Percentiles rank a stretch among this genome's conserved stretches.
These are phyloP conservation scores for Coniferiporia weirii DNA, from an alignment of 1,284 basidiomycete species.

Conservation along the genomic window DNA sequence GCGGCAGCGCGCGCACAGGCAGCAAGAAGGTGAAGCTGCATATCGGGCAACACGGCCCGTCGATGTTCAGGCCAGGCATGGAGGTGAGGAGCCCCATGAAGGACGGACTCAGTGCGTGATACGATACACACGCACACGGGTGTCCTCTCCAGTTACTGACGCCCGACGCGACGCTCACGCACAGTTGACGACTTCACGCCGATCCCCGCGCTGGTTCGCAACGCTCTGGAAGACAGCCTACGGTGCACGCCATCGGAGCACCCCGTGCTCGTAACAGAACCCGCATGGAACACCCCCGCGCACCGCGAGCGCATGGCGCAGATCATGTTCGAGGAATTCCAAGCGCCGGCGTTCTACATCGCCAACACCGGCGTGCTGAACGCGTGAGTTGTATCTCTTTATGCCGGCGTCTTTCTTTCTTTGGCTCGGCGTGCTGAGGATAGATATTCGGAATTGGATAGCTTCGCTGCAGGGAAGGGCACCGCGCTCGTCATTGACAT, in stretches of 20 bases:
- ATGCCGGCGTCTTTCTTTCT: no score
- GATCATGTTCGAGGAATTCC: constrained; percentile 95
- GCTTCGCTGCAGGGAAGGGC: constrained; percentile 94
- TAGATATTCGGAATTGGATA: constrained; percentile 27
- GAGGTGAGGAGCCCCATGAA: constrained; percentile 81
- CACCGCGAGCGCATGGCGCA: constrained; percentile 93
- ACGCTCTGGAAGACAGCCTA: constrained; percentile 74
- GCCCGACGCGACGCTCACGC: no score
- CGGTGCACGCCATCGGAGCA: constrained; percentile 76
- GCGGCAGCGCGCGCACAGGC: constrained; percentile 8
- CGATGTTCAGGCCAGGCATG: constrained; percentile 88
- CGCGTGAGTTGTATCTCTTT: constrained; percentile 54
- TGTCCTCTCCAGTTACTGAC: not conserved
- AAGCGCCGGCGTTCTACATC: constrained; percentile 94
- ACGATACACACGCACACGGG: constrained; percentile 7
- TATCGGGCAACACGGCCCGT: constrained; percentile 88
- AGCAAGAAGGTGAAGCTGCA: constrained; percentile 62
- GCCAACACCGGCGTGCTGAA: constrained; percentile 95
- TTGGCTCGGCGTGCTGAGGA: constrained; percentile 3
- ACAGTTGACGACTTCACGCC: constrained; percentile 78
- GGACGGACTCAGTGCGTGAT: constrained; percentile 77
- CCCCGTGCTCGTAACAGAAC: constrained; percentile 91
- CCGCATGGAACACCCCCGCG: constrained; percentile 90
- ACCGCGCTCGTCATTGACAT: constrained; percentile 94
- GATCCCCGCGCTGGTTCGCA: constrained; percentile 67